These are phyloP conservation scores for Candida insectorum DNA, from an alignment of 805 yeast genomes.

Conservation along the genomic window DNA sequence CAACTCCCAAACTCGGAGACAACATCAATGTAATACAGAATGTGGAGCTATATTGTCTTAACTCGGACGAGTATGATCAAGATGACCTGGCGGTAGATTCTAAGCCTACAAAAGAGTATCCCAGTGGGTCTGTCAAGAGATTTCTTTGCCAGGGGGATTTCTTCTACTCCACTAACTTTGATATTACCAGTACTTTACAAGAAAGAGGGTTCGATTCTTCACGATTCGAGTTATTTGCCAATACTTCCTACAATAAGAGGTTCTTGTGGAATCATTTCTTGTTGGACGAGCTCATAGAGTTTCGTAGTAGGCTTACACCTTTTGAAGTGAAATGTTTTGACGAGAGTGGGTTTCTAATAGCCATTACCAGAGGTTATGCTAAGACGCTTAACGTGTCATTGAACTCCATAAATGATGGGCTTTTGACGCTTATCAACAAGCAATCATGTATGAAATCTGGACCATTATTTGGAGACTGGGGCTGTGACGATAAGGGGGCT, in stretches of 20 bases:
- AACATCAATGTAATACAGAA: slow-evolving; percentile 51
- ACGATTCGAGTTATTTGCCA: slow-evolving; percentile 23
- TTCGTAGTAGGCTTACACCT: slow-evolving; percentile 40
- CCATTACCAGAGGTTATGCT: slow-evolving; percentile 51
- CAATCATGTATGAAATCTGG: slow-evolving; percentile 49
- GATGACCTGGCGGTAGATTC: slow-evolving; percentile 17
- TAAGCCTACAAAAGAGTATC: slow-evolving; percentile 24
- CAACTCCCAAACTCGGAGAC: slow-evolving; percentile 56
- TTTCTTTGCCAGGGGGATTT: slow-evolving; percentile 84
- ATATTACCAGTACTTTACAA: slow-evolving; percentile 81
- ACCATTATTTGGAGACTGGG: slow-evolving; percentile 53
- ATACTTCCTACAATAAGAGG: slow-evolving; percentile 40
- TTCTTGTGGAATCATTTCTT: slow-evolving; percentile 53
- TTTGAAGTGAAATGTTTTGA: slow-evolving; percentile 43
- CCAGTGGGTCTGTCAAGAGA: slow-evolving; percentile 44
- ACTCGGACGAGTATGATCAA: slow-evolving; percentile 52
- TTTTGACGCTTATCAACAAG: slow-evolving; percentile 49
- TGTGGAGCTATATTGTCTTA: slow-evolving; percentile 64
- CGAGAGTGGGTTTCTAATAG: slow-evolving; percentile 42
- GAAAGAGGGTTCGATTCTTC: slow-evolving; percentile 41
- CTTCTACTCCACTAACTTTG: slow-evolving; percentile 88
- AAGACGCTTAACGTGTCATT: slow-evolving; percentile 38
- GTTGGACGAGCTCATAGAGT: slow-evolving; percentile 43
- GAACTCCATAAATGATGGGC: slow-evolving; percentile 28
- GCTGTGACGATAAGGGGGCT: slow-evolving; percentile 55